phyloP scores from a whole-genome alignment of 768 basidiomycete genomes.

The Termitomyces sp. region DNA sequence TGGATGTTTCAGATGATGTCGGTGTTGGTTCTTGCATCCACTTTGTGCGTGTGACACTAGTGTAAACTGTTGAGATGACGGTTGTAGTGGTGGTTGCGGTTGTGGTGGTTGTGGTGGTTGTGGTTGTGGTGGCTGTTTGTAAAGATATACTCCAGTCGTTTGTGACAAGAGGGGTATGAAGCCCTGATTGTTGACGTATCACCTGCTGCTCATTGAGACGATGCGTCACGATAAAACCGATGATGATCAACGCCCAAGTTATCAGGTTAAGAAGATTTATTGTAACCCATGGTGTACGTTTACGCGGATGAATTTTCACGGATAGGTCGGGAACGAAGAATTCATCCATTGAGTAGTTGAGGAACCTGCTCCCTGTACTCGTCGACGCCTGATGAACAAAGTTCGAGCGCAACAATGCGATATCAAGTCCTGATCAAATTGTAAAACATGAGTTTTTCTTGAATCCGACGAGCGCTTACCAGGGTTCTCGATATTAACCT shows the following conservation, averaged over 20 bases:
- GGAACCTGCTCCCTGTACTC: conserved; percentile 37
- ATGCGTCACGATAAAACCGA: conserved; percentile 20
- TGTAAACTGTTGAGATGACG: conserved; percentile 33
- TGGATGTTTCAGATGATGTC: conserved; percentile 8
- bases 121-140: conserved; percentile 24
- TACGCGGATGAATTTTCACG: conserved; percentile 23
- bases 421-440: conserved; percentile 31
- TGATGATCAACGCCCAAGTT: conserved; percentile 25
- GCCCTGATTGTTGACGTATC: background rate
- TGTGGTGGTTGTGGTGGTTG: conserved; percentile 35
- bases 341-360: conserved; percentile 51
- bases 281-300: conserved; percentile 12
- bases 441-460: background rate
- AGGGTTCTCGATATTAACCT: conserved; percentile 50
- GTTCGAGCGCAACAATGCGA: conserved; percentile 46
- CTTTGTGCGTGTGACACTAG: conserved; percentile 14
- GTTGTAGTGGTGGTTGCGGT: conserved; percentile 26
- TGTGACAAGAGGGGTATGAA: background rate
- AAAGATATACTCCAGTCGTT: background rate
- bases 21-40: conserved; percentile 19
- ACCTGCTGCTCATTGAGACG: conserved; percentile 21
- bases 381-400: conserved; percentile 42
- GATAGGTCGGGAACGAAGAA: conserved; percentile 54
- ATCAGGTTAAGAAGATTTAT: conserved; percentile 16
- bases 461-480: conserved; percentile 32